phyloP scores from a whole-genome alignment of 352 stramenopile species.

The Thalassiosira exigua region DNA sequence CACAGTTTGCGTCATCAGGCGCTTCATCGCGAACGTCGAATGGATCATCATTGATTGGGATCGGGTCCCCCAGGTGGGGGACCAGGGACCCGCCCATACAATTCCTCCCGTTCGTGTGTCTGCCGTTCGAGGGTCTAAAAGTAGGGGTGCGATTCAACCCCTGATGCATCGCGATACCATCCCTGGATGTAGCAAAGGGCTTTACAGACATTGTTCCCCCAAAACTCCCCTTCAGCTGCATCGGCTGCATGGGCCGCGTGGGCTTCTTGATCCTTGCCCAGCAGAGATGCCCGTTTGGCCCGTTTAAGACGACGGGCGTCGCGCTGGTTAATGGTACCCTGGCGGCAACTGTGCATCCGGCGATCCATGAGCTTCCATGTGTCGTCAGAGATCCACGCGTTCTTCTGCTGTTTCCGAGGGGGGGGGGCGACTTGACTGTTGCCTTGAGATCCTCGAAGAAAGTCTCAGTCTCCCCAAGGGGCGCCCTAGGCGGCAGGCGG shows the following conservation, averaged over 20 bases:
- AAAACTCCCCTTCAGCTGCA: not conserved
- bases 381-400: conserved; percentile 23
- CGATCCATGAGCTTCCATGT: conserved; percentile 37
- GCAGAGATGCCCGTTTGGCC: not conserved
- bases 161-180: conserved; percentile 21
- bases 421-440: not conserved
- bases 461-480: conserved; percentile 2
- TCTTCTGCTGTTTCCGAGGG: conserved; percentile 1
- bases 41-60: conserved; percentile 27
- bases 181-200: conserved; percentile 3
- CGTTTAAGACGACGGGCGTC: not conserved
- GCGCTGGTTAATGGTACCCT: not conserved
- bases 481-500: not conserved
- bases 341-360: conserved; percentile 2
- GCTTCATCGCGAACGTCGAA: conserved; percentile 9
- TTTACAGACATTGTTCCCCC: conserved; percentile 9
- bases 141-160: conserved; percentile 9
- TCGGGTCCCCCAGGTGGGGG: conserved; percentile 21
- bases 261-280: not conserved
- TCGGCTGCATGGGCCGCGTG: not conserved
- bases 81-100: conserved; percentile 27
- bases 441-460: conserved; percentile 30
- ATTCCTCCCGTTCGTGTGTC: conserved; percentile 12
- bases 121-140: conserved; percentile 17
- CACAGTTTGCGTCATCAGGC: conserved; percentile 17